These are phyloP conservation scores for Sporisorium iseilematis-ciliati DNA, from an alignment of 1,284 basidiomycete genomes.

Conservation along the genomic window DNA sequence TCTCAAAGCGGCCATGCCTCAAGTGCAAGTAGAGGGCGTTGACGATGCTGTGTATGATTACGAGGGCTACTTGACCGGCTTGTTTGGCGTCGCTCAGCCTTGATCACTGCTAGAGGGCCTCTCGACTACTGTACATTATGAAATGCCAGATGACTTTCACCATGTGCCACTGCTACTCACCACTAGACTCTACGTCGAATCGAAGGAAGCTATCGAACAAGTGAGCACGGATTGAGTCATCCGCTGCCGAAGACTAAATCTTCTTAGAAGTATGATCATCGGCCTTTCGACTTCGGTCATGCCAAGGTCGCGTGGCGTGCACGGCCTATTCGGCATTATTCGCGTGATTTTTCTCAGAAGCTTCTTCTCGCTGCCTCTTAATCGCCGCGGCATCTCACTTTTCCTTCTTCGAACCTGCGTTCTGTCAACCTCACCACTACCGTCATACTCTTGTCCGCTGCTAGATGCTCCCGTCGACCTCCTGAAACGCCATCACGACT, in stretches of 20 bases:
- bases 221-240: too few relatives aligned
- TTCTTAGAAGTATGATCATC: too few relatives aligned
- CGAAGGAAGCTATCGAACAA: too few relatives aligned
- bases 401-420: not conserved
- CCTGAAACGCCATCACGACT: not conserved
- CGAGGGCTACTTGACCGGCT: conserved; percentile 53
- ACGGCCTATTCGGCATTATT: conserved; percentile 1
- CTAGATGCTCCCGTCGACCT: not conserved
- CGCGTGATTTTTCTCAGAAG: conserved; percentile 1
- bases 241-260: too few relatives aligned
- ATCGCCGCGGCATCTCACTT: not conserved
- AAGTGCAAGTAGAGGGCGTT: conserved; percentile 52
- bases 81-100: conserved; percentile 47
- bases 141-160: not conserved
- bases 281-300: not conserved
- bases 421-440: not conserved
- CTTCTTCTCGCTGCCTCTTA: not conserved
- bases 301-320: conserved; percentile 4
- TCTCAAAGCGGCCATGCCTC: conserved; percentile 72
- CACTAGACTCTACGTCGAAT: too few relatives aligned
- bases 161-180: too few relatives aligned
- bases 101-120: not conserved
- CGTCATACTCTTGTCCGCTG: not conserved
- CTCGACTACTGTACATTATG: conserved; percentile 14
- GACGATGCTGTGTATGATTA: conserved; percentile 63